Conservation (phyloP, 2,329 filamentous ascomycete genomes). For the Diaporthe sp. region DNA sequence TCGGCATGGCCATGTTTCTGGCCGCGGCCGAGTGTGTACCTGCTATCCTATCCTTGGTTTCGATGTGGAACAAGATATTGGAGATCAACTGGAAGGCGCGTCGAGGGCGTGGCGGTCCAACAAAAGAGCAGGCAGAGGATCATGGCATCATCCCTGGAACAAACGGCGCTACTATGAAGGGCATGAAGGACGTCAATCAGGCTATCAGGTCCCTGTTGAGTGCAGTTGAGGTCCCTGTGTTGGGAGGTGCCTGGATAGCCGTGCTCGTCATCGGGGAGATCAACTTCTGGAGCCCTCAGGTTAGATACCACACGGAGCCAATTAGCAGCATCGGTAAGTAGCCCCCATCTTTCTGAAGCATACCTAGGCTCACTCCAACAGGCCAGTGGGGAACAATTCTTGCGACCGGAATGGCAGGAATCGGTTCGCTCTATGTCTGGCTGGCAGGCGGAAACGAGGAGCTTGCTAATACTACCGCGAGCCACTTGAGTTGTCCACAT, state of each 20-base stretch:
- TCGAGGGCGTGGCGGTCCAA: slow-evolving; percentile 51
- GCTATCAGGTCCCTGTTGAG: slow-evolving; percentile 66
- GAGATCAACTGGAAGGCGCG: slow-evolving; percentile 69
- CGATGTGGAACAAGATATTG: slow-evolving; percentile 75
- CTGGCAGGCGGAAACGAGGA: slow-evolving; percentile 53
- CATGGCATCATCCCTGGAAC: slow-evolving; percentile 64
- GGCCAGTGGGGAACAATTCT: slow-evolving; percentile 73
- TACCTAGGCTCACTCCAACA: slow-evolving; percentile 45
- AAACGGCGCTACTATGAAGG: slow-evolving; percentile 65
- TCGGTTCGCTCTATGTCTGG: slow-evolving; percentile 71
- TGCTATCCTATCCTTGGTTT: slow-evolving; percentile 71
- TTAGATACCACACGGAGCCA: slow-evolving; percentile 72
- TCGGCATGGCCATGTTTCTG: slow-evolving; percentile 71
- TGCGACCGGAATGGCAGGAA: slow-evolving; percentile 68
- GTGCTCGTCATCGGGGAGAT: slow-evolving; percentile 73
- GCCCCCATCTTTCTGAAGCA: background rate
- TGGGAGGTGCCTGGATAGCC: slow-evolving; percentile 69
- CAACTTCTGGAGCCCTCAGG: slow-evolving; percentile 72
- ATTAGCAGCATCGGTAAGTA: slow-evolving; percentile 70
- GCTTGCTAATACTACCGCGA: background rate
- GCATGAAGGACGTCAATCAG: slow-evolving; percentile 68
- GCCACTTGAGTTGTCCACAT: background rate
- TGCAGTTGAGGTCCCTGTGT: slow-evolving; percentile 70
- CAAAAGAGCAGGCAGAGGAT: slow-evolving; percentile 40
- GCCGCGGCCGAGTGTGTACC: slow-evolving; percentile 76